Evolutionary conservation across 768 basidiomycete species (phyloP).

Genomic region (Epithele typhae): DNA sequence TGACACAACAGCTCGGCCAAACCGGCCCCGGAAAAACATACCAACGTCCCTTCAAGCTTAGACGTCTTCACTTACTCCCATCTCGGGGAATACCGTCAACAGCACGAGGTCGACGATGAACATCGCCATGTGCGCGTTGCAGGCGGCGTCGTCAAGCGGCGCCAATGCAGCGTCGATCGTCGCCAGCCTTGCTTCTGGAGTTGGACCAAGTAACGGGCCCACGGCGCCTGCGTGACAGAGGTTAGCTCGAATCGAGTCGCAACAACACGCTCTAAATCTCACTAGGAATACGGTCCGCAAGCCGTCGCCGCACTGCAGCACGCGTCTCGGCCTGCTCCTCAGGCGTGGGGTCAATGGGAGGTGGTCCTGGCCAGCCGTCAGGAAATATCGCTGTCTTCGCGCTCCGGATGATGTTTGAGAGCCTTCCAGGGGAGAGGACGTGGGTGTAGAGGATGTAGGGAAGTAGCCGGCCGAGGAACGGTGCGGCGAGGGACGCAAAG

Average conservation of each 20-base stretch:
- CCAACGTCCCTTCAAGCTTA: not conserved
- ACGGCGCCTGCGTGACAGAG: slow-evolving; percentile 38
- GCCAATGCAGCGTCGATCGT: slow-evolving; percentile 56
- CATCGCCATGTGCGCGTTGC: slow-evolving; percentile 77
- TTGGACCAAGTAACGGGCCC: slow-evolving; percentile 52
- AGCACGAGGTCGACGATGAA: slow-evolving; percentile 71
- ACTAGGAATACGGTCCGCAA: slow-evolving; percentile 44
- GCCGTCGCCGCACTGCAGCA: slow-evolving; percentile 31
- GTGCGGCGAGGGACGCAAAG: slow-evolving; percentile 17
- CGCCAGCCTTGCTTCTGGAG: slow-evolving; percentile 30
- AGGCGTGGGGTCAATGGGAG: slow-evolving; percentile 66
- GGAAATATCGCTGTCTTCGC: slow-evolving; percentile 80
- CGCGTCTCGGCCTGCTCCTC: slow-evolving; percentile 70
- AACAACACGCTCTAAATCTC: not conserved
- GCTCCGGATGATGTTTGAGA: slow-evolving; percentile 49
- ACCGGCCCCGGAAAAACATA: not conserved
- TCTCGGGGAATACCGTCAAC: slow-evolving; percentile 74
- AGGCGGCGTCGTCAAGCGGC: slow-evolving; percentile 54
- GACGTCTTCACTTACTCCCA: slow-evolving; percentile 34
- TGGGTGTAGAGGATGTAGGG: slow-evolving; percentile 58
- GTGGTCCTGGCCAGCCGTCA: slow-evolving; percentile 77
- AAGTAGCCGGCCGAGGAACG: slow-evolving; percentile 41
- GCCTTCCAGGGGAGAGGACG: slow-evolving; percentile 46
- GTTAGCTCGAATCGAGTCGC: too few relatives aligned
- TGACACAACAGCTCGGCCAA: too few relatives aligned